Percentiles rank a stretch among this genome's conserved stretches.
Conservation (phyloP, 2,329 filamentous ascomycete genomes). For the Metarhizium guizhouense region DNA sequence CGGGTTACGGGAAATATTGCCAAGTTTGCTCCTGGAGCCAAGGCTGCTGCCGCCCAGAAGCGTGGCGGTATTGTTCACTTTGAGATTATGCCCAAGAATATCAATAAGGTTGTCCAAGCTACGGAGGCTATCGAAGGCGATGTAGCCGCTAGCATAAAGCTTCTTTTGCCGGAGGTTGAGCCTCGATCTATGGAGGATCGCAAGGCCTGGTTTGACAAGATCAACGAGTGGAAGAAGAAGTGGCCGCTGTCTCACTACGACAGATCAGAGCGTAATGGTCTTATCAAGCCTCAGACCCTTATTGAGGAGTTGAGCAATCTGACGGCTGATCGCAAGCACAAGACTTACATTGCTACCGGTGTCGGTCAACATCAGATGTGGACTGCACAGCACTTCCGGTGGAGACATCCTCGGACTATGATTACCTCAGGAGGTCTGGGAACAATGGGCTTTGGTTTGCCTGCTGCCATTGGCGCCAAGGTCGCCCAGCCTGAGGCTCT, state of each 20-base stretch:
- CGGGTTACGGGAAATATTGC: conserved; percentile 36
- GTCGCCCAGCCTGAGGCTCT: conserved; percentile 68
- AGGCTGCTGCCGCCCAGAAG: conserved; percentile 71
- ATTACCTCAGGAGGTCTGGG: conserved; percentile 90
- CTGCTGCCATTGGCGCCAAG: conserved; percentile 91
- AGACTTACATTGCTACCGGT: conserved; percentile 84
- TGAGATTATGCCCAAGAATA: conserved; percentile 99
- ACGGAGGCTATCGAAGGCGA: too few relatives aligned
- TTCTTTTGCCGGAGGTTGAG: too few relatives aligned
- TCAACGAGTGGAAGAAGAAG: conserved; percentile 80
- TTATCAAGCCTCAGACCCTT: conserved; percentile 60
- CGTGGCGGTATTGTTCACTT: conserved; percentile 96
- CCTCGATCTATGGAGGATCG: conserved; percentile 36
- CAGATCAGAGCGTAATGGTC: conserved; percentile 60
- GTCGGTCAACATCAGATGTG: conserved; percentile 99
- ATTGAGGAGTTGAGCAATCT: conserved; percentile 86
- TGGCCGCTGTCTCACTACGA: conserved; percentile 83
- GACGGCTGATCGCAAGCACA: conserved; percentile 69
- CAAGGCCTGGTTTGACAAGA: conserved; percentile 82
- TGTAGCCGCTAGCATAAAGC: too few relatives aligned
- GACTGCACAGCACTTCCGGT: conserved; percentile 93
- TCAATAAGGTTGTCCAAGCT: conserved; percentile 65
- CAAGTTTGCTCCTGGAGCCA: conserved; percentile 86
- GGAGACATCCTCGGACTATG: conserved; percentile 86
- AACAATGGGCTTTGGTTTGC: conserved; percentile 86